These are phyloP conservation scores for Epipyxis sp. DNA, from an alignment of 108 stramenopile genomes.

Conservation along the genomic window DNA sequence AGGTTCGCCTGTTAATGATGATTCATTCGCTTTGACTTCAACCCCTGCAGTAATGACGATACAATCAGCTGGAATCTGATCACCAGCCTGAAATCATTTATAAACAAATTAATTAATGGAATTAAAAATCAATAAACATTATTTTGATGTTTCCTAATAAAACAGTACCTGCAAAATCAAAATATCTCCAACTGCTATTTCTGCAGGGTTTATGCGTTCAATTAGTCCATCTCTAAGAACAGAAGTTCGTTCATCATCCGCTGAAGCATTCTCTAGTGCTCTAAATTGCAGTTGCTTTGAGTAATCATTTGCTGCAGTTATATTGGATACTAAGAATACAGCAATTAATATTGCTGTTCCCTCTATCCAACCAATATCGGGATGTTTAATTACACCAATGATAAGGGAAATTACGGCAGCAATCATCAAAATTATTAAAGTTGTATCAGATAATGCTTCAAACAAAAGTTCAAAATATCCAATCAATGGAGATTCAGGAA, in stretches of 20 bases:
- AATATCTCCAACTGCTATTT: slow-evolving; percentile 24
- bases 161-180: slow-evolving; percentile 4
- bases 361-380: slow-evolving; percentile 17
- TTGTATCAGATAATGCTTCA: slow-evolving; percentile 13
- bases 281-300: slow-evolving; percentile 26
- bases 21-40: background rate
- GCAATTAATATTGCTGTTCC: slow-evolving; percentile 21
- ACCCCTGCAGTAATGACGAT: background rate
- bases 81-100: no score
- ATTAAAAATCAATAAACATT: no score
- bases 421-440: background rate
- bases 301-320: slow-evolving; percentile 30
- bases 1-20: slow-evolving; percentile 24
- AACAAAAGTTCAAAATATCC: background rate
- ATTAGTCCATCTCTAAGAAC: slow-evolving; percentile 5
- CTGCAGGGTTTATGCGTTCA: slow-evolving; percentile 20
- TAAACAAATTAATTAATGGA: no score
- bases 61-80: slow-evolving; percentile 14
- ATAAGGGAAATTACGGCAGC: slow-evolving; percentile 5
- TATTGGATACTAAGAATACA: slow-evolving; percentile 27
- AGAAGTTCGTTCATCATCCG: slow-evolving; percentile 13
- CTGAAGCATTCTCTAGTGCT: background rate
- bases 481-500: slow-evolving; percentile 22
- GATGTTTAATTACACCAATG: background rate
- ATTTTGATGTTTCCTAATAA: no score